Evolutionary conservation across 2,329 filamentous ascomycete species (phyloP).

Genomic region (Akanthomyces muscarius): DNA sequence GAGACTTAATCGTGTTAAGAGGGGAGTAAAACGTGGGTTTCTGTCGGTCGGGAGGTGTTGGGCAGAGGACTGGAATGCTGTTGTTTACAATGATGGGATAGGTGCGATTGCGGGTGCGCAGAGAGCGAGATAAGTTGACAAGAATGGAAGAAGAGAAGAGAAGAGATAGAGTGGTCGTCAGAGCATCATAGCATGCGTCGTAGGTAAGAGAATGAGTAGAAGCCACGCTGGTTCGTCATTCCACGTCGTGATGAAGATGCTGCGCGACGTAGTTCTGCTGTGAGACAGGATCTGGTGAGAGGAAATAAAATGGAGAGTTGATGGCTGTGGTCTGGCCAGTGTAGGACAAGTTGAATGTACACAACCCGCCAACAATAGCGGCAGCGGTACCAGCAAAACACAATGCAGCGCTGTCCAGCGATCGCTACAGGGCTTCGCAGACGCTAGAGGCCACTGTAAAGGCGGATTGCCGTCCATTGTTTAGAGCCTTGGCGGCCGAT

Average conservation of each 20-base stretch:
- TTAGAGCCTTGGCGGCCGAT: slow-evolving; percentile 1
- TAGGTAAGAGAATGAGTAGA: background rate
- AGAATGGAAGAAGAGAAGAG: background rate
- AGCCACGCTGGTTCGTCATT: slow-evolving; percentile 3
- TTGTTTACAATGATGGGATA: slow-evolving; percentile 14
- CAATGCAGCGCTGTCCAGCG: background rate
- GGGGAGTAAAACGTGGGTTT: background rate
- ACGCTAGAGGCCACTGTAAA: background rate
- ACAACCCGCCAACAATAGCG: slow-evolving; percentile 1
- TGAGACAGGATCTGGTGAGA: background rate
- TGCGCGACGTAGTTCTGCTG: slow-evolving; percentile 11
- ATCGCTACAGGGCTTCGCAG: background rate
- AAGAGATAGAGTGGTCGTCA: slow-evolving; percentile 4
- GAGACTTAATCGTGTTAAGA: background rate
- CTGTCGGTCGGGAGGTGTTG: slow-evolving; percentile 1
- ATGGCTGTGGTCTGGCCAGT: background rate
- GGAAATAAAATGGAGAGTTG: background rate
- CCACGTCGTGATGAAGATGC: slow-evolving; percentile 8
- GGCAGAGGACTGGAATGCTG: slow-evolving; percentile 10
- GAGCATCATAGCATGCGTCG: slow-evolving; percentile 17
- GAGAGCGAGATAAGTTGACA: background rate
- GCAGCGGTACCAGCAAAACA: background rate
- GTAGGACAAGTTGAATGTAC: background rate
- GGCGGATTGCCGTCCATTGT: background rate
- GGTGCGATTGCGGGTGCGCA: background rate